phyloP scores from a whole-genome alignment of 345 rosid species.

The Eucalyptus grandis region DNA sequence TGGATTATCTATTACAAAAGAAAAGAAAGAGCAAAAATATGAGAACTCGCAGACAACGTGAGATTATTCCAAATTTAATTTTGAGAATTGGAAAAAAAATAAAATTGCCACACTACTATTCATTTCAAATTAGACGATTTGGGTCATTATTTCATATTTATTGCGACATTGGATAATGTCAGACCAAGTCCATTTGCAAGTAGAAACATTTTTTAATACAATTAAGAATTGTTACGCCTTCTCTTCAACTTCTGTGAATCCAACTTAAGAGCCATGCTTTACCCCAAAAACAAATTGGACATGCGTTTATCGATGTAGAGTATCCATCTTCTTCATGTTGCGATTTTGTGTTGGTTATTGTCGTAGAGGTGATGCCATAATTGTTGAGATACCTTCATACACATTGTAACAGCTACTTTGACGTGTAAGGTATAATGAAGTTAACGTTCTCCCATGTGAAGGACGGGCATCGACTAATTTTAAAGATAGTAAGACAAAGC shows the following conservation, averaged over 20 bases:
- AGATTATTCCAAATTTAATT: no score
- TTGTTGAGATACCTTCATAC: background rate
- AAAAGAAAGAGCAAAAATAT: accelerated
- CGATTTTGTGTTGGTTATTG: background rate
- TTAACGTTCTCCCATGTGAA: no score
- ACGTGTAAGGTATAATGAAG: no score
- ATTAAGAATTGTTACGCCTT: background rate
- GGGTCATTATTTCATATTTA: background rate
- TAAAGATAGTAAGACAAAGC: accelerated
- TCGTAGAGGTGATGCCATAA: background rate
- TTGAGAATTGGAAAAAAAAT: no score
- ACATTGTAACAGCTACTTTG: background rate
- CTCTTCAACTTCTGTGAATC: background rate
- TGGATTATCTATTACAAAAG: background rate
- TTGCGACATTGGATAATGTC: background rate
- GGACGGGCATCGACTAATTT: no score
- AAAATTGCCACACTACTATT: background rate
- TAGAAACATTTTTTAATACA: background rate
- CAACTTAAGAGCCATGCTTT: background rate
- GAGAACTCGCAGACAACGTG: background rate
- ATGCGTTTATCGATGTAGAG: background rate
- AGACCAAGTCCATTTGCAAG: background rate
- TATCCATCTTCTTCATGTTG: background rate
- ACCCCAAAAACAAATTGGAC: background rate
- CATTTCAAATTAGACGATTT: no score